Evolutionary conservation across 768 basidiomycete species (phyloP), one percentile per base, ranked within the genome.

Genomic region (Mycena leptocephala): DNA sequence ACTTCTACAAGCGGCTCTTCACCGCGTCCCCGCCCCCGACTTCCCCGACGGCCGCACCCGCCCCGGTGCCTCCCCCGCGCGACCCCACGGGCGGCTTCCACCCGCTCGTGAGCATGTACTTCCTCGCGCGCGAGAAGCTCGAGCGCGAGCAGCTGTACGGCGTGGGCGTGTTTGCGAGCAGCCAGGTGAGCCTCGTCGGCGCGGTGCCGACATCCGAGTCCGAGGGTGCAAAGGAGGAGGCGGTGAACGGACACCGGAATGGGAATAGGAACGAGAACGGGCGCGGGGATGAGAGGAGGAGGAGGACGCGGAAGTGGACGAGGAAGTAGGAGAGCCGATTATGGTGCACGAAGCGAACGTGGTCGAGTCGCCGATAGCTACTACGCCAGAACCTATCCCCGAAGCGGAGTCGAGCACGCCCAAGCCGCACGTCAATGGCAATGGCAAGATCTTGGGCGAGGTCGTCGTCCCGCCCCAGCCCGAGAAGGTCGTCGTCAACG

Each of bases 71-170:
- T 20, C 76, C 78, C 41, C 59, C 68, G 39, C 77, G 87, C 76
- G 98, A 99, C 81, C 97, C 98, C 6, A 98, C 96, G 18, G 88
- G 92, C 68, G 98, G 97, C 1, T 99, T 96, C 87, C 97, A 99
- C 83, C 97, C 97, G 0, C 90, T 99, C 32, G 91, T 99, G 58
- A 96, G 97, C 35, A 99, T 99, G 86, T 99, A 99, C 84, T 99
- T 93, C 87, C 92, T 99, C 24, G 95, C 97, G 6, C 89, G 96
- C 67, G 98, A 99, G 88, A 99, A 99, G 89, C 88, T 97, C 81
- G 97, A 99, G 82, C 89, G 98, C 69, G 98, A 99, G 79, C 90
- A 92, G 65, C 95, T 99, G 9, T 99, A 97, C 84, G 98, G 98
- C 0, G 93, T 94, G 0, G 97, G 97, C 5, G 93, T 95, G 76